phyloP scores from a whole-genome alignment of 441 rosid genomes.

The Arabidopsis hybrid region DNA sequence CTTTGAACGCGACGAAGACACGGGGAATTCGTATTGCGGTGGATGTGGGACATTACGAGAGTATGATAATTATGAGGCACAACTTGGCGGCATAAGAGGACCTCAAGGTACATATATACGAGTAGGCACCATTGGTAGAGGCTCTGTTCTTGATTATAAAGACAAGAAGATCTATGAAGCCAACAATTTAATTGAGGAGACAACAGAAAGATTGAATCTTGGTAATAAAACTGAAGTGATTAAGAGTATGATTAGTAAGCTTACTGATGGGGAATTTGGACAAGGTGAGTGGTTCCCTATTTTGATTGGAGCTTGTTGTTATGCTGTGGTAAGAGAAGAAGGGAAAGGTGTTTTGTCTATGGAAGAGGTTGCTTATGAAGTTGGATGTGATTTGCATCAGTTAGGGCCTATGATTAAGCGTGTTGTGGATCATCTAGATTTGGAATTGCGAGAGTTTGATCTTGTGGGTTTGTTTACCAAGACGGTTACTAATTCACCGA shows the following conservation, averaged over 20 bases:
- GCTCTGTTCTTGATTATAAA: slow-evolving; percentile 55
- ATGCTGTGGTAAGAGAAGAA: slow-evolving; percentile 54
- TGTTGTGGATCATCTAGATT: slow-evolving; percentile 59
- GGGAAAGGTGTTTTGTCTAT: slow-evolving; percentile 58
- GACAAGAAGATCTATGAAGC: slow-evolving; percentile 78
- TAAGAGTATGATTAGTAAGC: slow-evolving; percentile 53
- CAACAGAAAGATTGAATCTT: slow-evolving; percentile 50
- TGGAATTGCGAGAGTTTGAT: slow-evolving; percentile 65
- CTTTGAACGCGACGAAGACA: slow-evolving; percentile 54
- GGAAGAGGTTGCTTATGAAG: slow-evolving; percentile 53
- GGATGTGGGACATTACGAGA: slow-evolving; percentile 58
- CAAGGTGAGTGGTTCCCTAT: slow-evolving; percentile 76
- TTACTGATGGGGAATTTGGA: slow-evolving; percentile 78
- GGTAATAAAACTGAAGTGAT: slow-evolving; percentile 41
- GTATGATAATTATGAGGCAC: slow-evolving; percentile 59
- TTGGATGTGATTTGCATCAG: slow-evolving; percentile 67
- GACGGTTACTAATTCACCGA: slow-evolving; percentile 47
- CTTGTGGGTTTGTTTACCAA: slow-evolving; percentile 60
- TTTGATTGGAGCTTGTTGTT: slow-evolving; percentile 78
- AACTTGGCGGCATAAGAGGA: slow-evolving; percentile 53
- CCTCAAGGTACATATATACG: slow-evolving; percentile 66
- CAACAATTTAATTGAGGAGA: slow-evolving; percentile 52
- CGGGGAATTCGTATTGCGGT: slow-evolving; percentile 53
- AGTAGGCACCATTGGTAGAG: slow-evolving; percentile 67
- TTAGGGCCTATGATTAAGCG: slow-evolving; percentile 76